Base-by-base conservation (phyloP, 2,329 filamentous ascomycete species). In the Rhynchosporium secalis region DNA sequence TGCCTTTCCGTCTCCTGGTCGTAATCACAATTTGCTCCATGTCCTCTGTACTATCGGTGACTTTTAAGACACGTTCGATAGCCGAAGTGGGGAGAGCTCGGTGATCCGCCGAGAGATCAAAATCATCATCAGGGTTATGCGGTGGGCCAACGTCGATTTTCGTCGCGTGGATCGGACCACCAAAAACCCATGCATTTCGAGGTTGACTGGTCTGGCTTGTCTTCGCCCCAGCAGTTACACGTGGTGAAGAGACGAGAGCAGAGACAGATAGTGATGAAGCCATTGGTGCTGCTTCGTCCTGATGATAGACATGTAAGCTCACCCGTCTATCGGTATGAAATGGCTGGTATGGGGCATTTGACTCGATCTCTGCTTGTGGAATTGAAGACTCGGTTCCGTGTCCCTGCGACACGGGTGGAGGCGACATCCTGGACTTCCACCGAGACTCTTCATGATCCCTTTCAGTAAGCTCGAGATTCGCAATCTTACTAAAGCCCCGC, bases 261-360 rank as follows among this genome's bases (percentile, higher is more conserved):
- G 70, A 72, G 31, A 68, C 65, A 29, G 70, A 70, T 49, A 71
- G 64, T 6, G 57, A 59, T n/a, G 66, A 70, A 52, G 64, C 51
- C 13, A 63, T 36, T 36, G 33, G 10, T 41, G 47, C 45, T 9
- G 43, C 29, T 26, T 69, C 65, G 26, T 63, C 62, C 20, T 64
- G 29, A 6, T 63, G 76, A 72, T 88, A 90, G 47, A 92, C 83
- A 68, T 87, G 90, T 33, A 97, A 80, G n/a, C 83, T 85, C 49
- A 98, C 90, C 3, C 94, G 86, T 60, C 86, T 85, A 72, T 98
- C 93, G 0, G 93, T 95, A 74, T 98, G 94, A 78, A 98, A 97
- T 1, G 95, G 94, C 71, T 96, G 93, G 71, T 96, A 98, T 2
- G 94, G 92, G 4, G 93, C 90, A 72, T 94, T 97, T 1, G 94